phyloP scores from a whole-genome alignment of 257 asterid genomes.

The Solanum corneliomulleri region DNA sequence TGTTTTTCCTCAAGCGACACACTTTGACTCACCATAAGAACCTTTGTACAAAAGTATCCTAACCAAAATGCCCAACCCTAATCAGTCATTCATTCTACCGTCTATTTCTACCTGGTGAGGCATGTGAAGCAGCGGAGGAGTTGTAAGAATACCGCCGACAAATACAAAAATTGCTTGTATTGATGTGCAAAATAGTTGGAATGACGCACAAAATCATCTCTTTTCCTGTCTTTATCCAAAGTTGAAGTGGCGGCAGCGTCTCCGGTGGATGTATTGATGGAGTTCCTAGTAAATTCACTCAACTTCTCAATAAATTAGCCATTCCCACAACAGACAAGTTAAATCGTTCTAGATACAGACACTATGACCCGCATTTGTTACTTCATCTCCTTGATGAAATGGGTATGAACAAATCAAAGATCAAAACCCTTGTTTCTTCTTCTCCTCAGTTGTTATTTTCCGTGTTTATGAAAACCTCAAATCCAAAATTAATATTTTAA shows the following conservation, averaged over 20 bases:
- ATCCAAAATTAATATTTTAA: conserved; percentile 1
- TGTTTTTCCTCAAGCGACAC: too few relatives aligned
- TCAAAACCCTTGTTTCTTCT: neutral
- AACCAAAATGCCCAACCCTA: neutral
- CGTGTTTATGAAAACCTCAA: conserved; percentile 2
- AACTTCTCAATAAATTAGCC: neutral
- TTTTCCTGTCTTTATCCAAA: neutral
- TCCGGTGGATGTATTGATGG: neutral
- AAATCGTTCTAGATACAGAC: neutral
- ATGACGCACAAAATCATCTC: neutral
- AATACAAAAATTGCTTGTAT: neutral
- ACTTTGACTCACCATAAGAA: too few relatives aligned
- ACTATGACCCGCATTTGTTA: neutral
- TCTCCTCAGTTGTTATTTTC: neutral
- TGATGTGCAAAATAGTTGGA: neutral
- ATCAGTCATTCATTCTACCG: too few relatives aligned
- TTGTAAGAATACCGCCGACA: neutral
- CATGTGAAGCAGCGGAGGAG: neutral
- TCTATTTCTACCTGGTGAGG: neutral
- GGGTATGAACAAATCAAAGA: conserved; percentile 9
- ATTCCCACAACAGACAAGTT: neutral
- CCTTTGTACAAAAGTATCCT: neutral
- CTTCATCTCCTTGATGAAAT: neutral
- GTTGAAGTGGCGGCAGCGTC: neutral
- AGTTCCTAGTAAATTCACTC: neutral